Conservation (phyloP, 2,329 filamentous ascomycete species). For the Aureobasidium pullulans region DNA sequence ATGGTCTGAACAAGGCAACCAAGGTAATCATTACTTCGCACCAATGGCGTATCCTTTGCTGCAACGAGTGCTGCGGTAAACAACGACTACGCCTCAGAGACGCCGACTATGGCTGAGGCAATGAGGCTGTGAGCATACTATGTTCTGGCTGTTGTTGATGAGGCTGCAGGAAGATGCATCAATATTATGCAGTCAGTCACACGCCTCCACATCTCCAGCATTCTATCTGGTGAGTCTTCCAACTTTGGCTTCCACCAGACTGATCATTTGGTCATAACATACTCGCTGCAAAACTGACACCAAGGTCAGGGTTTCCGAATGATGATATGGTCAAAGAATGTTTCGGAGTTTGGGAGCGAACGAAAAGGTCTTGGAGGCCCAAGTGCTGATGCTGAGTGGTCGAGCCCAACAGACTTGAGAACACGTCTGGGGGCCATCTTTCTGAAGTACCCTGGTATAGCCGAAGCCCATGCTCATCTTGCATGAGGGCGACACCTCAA, state of each 20-base stretch:
- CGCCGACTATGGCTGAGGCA: background rate
- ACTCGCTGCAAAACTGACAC: no score
- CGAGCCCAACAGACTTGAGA: background rate
- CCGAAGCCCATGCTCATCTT: background rate
- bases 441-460: background rate
- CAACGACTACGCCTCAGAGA: background rate
- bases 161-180: background rate
- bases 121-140: background rate
- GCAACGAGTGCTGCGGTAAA: background rate
- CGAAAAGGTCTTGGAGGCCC: background rate
- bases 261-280: no score
- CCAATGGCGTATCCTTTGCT: background rate
- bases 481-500: background rate
- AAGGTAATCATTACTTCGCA: background rate
- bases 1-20: background rate
- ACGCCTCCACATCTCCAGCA: background rate
- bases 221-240: background rate
- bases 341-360: no score
- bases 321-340: no score
- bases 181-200: constrained; percentile 4
- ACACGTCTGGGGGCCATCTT: background rate
- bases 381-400: background rate
- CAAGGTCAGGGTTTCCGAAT: no score
- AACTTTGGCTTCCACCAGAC: background rate
- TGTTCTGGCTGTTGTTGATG: background rate